Percentiles rank a stretch among this genome's conserved stretches.
Conservation (phyloP, 1,284 basidiomycete genomes). For the Boletus austroedulis region DNA sequence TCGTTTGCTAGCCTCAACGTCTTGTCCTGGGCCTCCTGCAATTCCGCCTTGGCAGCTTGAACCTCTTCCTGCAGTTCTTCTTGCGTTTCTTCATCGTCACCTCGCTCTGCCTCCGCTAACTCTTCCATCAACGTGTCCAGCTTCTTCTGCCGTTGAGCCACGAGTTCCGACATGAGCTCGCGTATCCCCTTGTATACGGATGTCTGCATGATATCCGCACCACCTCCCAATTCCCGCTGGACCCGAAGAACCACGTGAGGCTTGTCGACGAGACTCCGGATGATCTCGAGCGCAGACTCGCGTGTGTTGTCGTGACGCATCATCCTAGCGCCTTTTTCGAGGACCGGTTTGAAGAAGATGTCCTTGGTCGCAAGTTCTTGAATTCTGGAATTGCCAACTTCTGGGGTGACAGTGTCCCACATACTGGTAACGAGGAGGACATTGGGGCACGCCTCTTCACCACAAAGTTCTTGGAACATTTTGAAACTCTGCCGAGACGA, state of each 20-base stretch:
- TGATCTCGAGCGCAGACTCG: slow-evolving; percentile 35
- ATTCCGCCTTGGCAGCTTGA: slow-evolving; percentile 21
- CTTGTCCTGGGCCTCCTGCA: slow-evolving; percentile 26
- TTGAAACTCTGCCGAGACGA: slow-evolving; percentile 47
- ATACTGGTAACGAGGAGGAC: slow-evolving; percentile 50
- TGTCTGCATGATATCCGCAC: slow-evolving; percentile 38
- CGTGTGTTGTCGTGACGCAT: slow-evolving; percentile 37
- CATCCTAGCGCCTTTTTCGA: slow-evolving; percentile 41
- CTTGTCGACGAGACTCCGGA: slow-evolving; percentile 36
- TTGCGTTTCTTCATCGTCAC: slow-evolving; percentile 31
- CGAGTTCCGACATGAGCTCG: slow-evolving; percentile 30
- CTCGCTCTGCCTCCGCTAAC: slow-evolving; percentile 28
- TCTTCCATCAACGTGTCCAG: slow-evolving; percentile 28
- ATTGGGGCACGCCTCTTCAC: slow-evolving; percentile 43
- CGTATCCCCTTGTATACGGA: slow-evolving; percentile 30
- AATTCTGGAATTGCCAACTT: slow-evolving; percentile 34
- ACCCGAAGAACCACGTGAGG: slow-evolving; percentile 36
- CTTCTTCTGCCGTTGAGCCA: slow-evolving; percentile 38
- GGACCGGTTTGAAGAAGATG: slow-evolving; percentile 40
- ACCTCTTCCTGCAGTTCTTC: slow-evolving; percentile 31
- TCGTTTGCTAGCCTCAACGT: slow-evolving; percentile 23
- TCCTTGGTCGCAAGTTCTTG: slow-evolving; percentile 37
- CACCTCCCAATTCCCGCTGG: slow-evolving; percentile 40
- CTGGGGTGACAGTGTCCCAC: slow-evolving; percentile 42
- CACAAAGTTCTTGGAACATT: slow-evolving; percentile 51